Evolutionary conservation across 345 rosid species (phyloP), one percentile per base, ranked within the genome.

Genomic region (Noccaea bulbosa): DNA sequence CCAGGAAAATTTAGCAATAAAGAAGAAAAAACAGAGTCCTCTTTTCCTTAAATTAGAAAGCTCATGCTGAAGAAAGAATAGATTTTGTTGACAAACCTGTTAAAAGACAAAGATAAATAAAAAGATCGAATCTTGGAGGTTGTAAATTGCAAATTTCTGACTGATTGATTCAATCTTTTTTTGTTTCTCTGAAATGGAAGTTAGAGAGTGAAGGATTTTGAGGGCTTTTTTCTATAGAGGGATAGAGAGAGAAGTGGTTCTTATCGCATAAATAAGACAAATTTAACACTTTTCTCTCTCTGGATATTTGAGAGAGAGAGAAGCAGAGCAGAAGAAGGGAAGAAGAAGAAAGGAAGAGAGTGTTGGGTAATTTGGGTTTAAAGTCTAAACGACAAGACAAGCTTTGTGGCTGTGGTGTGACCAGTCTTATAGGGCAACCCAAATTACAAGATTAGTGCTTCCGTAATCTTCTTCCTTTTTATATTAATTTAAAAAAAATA

Each of bases 321-420:
- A 57, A 30, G 33, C 15, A 38, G 65, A 40, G 8, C 6, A 4
- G 39, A 22, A 12, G 44, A 35, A 5, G 10, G 6, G 53, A 40
- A 7, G 62, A 12, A n/a, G 11, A 4, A 27, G 58, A 41, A 20
- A 12, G 51, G 33, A 72, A 64, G 20, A 62, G 61, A 48, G 71
- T 40, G 54, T 50, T 57, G 60, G 53, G 63, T 11, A n/a, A 2
- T 22, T 22, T 22, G 24, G 24, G 24, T 27, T 27, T 57, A 39
- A 49, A 51, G 62, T 67, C 62, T 67, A 67, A 60, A 67, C 47
- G 69, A 74, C 50, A 67, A 68, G 78, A 75, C 69, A 17, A 61
- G 39, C 72, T 67, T 67, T 45, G 35, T 69, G 65, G 64, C 44
- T 54, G 74, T 67, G 68, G 57, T 54, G 73, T 62, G 79, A 54